A percentile compares a stretch with the other conserved stretches of the same genome.
Conservation (phyloP, 1,284 basidiomycete species). For the Pseudozyma sp. region DNA sequence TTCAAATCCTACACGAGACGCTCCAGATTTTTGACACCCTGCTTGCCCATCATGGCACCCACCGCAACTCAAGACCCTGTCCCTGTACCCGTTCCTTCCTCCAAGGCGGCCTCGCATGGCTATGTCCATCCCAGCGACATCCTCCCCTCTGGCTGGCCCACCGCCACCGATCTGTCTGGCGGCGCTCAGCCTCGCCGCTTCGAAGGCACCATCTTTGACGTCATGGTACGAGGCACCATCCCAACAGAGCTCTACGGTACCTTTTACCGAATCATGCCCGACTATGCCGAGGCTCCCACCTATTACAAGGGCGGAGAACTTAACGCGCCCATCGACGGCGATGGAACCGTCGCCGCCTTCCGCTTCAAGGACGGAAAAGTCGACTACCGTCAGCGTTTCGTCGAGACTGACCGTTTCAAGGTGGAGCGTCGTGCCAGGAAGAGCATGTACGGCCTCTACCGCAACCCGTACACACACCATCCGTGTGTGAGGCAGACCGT, state of each 20-base stretch:
- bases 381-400: constrained; percentile 34
- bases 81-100: constrained; percentile 15
- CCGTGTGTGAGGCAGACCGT: constrained; percentile 38
- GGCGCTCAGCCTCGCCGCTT: constrained; percentile 37
- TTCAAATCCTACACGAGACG: too few species aligned
- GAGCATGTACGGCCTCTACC: constrained; percentile 39
- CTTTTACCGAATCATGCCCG: constrained; percentile 49
- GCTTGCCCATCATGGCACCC: constrained; percentile 15
- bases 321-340: constrained; percentile 43
- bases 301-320: constrained; percentile 30
- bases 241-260: constrained; percentile 38
- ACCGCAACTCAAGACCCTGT: constrained; percentile 26
- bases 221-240: constrained; percentile 27
- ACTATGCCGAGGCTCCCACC: constrained; percentile 28
- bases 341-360: constrained; percentile 40
- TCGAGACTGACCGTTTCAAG: constrained; percentile 43
- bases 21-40: too few species aligned
- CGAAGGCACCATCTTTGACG: constrained; percentile 35
- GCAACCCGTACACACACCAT: constrained; percentile 42
- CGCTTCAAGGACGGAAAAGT: constrained; percentile 39
- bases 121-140: constrained; percentile 35
- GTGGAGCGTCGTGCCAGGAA: constrained; percentile 31
- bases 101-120: constrained; percentile 22
- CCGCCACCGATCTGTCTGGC: constrained; percentile 33
- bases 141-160: constrained; percentile 30